Evolutionary conservation across 2,329 filamentous ascomycete genomes (phyloP).

Genomic region (Alternaria alternata): DNA sequence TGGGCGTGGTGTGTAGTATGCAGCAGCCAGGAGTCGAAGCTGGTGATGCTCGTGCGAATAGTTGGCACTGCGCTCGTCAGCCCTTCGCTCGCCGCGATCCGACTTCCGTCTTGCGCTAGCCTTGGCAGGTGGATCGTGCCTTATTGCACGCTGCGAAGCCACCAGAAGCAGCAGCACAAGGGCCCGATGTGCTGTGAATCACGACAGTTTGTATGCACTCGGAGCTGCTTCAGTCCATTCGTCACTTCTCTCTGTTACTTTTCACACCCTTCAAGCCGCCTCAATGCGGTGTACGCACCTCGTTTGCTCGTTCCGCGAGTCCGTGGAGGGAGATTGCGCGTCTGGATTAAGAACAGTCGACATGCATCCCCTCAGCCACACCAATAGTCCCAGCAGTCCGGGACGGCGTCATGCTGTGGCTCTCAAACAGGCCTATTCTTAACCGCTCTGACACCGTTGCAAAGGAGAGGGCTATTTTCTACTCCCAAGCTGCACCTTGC

Average conservation of each 20-base stretch:
- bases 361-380: constrained; percentile 24
- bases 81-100: constrained; percentile 16
- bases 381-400: constrained; percentile 15
- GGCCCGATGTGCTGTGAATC: background rate
- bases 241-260: background rate
- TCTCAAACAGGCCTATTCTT: constrained; percentile 12
- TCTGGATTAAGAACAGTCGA: constrained; percentile 21
- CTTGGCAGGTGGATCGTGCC: constrained; percentile 24
- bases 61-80: constrained; percentile 17
- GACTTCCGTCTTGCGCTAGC: constrained; percentile 23
- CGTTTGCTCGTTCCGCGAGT: background rate
- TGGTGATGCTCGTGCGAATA: constrained; percentile 11
- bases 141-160: constrained; percentile 14
- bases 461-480: constrained; percentile 12
- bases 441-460: background rate
- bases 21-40: constrained; percentile 18
- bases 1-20: constrained; percentile 18
- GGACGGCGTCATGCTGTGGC: constrained; percentile 22
- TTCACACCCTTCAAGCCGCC: background rate
- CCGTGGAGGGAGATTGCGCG: constrained; percentile 26
- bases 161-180: constrained; percentile 2
- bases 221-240: background rate
- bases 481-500: background rate
- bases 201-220: constrained; percentile 2
- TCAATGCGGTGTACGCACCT: background rate